Base-by-base conservation (phyloP, 305 asterid genomes). In the Caryopteris hybrid region DNA sequence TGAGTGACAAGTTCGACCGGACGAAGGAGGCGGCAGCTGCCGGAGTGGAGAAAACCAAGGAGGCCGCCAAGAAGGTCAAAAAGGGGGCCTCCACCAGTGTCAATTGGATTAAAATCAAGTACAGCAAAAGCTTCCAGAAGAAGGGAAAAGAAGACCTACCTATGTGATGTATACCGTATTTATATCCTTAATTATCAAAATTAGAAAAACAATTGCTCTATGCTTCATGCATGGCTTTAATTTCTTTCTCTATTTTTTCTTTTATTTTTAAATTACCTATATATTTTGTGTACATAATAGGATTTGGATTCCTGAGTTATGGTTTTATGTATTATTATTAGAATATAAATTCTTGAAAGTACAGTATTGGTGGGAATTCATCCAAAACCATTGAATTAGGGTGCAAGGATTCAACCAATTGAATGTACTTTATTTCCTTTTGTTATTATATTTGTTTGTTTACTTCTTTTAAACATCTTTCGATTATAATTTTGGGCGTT, bases 21-120 rank as follows among this genome's bases (percentile, higher is more conserved):
- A 70, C 83, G 0, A 81, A 78, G 78, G 79, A 60, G 66, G 73
- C 29, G 2, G 76, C 80, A 1, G 71, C 80, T 11, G 55, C 58
- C 10, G 47, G 71, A 2, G 45, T 68, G 31, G 61, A 68, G 70
- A 71, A 58, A 58, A 54, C 78, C 2, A 80, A 80, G 77, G 80
- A 51, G 66, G 75, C 74, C 2, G 79, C 77, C 66, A 68, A 61
- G 59, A 78, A 78, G 74, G 79, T 78, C 22, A 78, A 81, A 69
- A 50, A 75, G 0, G 93, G 93, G 51, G 84, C 93, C 20, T 68
- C 93, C 41, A 73, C 73, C 48, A 36, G 93, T n/a, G 89, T 86
- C 8, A 74, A 79, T 68, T 85, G 96, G 96, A 46, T 89, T 47
- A 89, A 86, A 64, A 36, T 89, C 27, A 85, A 86, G 68, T 83